These are phyloP conservation scores for Drechslerella coelobrocha DNA, from an alignment of 2,329 filamentous ascomycete genomes.

Conservation along the genomic window DNA sequence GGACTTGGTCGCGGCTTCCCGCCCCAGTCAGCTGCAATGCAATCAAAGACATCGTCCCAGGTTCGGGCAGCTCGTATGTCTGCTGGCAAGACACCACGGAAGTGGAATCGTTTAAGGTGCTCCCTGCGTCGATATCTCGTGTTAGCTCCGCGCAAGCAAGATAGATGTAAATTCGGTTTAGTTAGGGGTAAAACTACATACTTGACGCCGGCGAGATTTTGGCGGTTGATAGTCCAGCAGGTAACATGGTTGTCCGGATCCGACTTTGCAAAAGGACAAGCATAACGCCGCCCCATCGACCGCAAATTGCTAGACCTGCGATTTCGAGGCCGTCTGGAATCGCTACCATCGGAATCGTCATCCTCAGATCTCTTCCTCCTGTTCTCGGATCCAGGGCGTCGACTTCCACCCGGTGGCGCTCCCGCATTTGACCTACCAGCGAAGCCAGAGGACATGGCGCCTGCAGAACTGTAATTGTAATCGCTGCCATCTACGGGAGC, in stretches of 20 bases:
- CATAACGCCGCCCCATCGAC: constrained; percentile 31
- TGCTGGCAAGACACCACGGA: constrained; percentile 29
- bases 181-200: not conserved
- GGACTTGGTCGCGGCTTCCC: constrained; percentile 35
- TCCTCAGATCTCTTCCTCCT: constrained; percentile 25
- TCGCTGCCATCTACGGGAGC: constrained; percentile 27
- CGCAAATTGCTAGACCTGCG: constrained; percentile 28
- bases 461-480: not conserved
- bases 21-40: constrained; percentile 46
- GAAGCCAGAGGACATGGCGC: not conserved
- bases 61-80: constrained; percentile 42
- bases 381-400: constrained; percentile 14
- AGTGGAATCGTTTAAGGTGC: constrained; percentile 47
- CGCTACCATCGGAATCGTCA: constrained; percentile 39
- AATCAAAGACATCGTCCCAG: constrained; percentile 47
- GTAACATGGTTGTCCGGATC: constrained; percentile 39
- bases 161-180: not conserved
- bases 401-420: constrained; percentile 14
- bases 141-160: too few relatives aligned
- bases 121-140: constrained; percentile 10
- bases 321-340: constrained; percentile 17
- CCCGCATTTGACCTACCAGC: constrained; percentile 5
- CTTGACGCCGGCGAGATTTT: constrained; percentile 48
- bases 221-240: constrained; percentile 50
- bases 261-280: constrained; percentile 44